Base-by-base conservation (phyloP, 257 asterid genomes). In the Penstemon newberryi region DNA sequence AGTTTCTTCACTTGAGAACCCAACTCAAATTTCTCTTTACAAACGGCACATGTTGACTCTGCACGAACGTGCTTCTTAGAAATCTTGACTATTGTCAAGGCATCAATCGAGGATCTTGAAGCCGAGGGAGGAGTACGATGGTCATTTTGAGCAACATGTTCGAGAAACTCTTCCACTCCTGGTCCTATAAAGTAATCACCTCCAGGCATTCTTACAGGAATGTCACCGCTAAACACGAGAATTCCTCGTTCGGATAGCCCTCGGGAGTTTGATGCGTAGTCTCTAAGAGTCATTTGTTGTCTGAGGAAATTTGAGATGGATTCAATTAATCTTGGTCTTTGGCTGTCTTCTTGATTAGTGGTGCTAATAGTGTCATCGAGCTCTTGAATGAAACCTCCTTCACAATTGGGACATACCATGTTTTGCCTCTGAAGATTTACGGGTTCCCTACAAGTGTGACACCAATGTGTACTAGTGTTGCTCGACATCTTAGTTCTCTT, bases 111-210 rank as follows among this genome's bases (percentile, higher is more conserved):
- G 74, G 93, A 76, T 71, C 88, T 84, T 47, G 96, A 77, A 60
- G 95, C 96, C 0, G 98, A 96, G 44, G 89, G 92, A 58, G 91
- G 91, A 47, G 75, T 88, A 8, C 78, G 81, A 3, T 74, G 88
- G 70, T 82, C 85, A 59, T 78, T 72, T 5, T 62, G 69, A 0
- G 85, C 76, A 15, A 88, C 79, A 63, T 90, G 90, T 61, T 87
- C 90, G 52, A 93, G 76, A 19, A 85, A 84, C 9, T 93, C 97
- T 67, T 88, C 97, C 10, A 84, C 96, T 36, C 99, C 99, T 0
- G 95, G 99, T 15, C 97, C 99, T 15, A 90, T 79, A 55, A 82
- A 87, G 71, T 93, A 90, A 70, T 93, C 95, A 0, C 91, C 94
- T 44, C 99, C 99, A 50, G 96, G 89, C 83, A 87, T 75, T 59